Evolutionary conservation across 2,329 filamentous ascomycete species (phyloP), one percentile per base, ranked within the genome.

Genomic region (Samsoniella hepiali): DNA sequence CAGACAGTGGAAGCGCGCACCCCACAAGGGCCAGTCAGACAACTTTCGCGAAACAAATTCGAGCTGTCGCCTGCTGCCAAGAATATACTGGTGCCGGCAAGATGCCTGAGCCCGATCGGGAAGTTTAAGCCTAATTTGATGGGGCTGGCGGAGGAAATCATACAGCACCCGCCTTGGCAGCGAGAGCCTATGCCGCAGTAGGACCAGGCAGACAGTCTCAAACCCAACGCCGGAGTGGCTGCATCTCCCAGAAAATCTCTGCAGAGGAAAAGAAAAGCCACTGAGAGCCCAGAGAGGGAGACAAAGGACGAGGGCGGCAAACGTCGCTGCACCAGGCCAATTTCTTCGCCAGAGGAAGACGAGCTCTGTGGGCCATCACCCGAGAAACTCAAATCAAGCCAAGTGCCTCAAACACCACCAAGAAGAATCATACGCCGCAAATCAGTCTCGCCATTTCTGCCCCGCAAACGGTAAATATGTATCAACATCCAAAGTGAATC

Each of bases 51-150:
- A 34, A 61, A 64, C 42, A 51, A 32, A 22, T 64, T 47, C 27
- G 50, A 56, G 51, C 63, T 64, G 11, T 56, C 57, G 1, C 15
- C 58, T 2, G 27, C 47, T 17, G 63, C 63, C 17, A 44, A 8
- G 13, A 61, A 64, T 22, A 11, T 61, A 10, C 58, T 64, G 8
- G 27, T 61, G 7, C 57, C 57, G 6, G 42, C 44, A n/a, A 29
- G 42, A n/a, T 53, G 53, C 15, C 13, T 64, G 8, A 53, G 34
- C 17, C 49, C 49, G 44, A 53, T 56, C 15, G 57, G 57, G 3
- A 64, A 61, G 50, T 55, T 51, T 22, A 61, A 56, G 36, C n/a
- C 10, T 4, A 50, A 64, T 34, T 27, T 64, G 31, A 64, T 64
- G 63, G 63, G 63, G 34, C 17, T 62, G 27, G 58, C 63, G 7